Percentiles rank a stretch among this genome's conserved stretches.
Conservation (phyloP, 1,284 basidiomycete genomes). For the Singerocomus inundabilis region DNA sequence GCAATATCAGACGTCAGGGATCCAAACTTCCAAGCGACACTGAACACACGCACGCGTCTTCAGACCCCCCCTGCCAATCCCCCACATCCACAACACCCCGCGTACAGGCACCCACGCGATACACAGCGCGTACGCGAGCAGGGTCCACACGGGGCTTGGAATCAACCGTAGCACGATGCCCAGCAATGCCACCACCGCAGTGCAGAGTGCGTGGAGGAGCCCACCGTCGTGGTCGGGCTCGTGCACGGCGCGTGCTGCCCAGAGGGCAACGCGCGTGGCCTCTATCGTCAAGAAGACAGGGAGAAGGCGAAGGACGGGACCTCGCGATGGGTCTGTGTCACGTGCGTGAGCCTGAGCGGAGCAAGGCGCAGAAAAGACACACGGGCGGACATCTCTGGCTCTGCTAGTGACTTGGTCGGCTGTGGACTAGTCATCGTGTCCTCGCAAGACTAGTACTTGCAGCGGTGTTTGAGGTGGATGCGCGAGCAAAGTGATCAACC, state of each 20-base stretch:
- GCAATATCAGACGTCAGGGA: neutral
- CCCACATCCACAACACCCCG: conserved; percentile 15
- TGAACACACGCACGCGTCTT: conserved; percentile 16
- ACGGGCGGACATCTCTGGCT: neutral
- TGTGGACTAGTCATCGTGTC: neutral
- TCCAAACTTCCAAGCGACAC: neutral
- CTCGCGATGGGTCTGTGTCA: neutral
- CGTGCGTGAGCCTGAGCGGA: neutral
- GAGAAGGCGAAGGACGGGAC: conserved; percentile 6
- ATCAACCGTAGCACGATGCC: neutral
- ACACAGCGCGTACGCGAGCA: neutral
- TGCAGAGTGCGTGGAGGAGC: neutral
- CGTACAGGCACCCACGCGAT: conserved; percentile 15
- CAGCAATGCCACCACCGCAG: neutral
- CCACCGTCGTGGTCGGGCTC: conserved; percentile 9
- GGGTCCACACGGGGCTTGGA: neutral
- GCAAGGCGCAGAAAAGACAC: neutral
- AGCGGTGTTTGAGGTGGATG: no score
- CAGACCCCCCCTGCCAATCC: conserved; percentile 15
- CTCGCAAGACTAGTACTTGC: neutral
- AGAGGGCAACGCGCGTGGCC: conserved; percentile 1
- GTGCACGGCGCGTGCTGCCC: conserved; percentile 3
- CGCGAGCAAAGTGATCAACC: neutral
- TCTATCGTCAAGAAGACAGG: conserved; percentile 19
- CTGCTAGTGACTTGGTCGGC: neutral